phyloP scores from a whole-genome alignment of 148 eudicot species.

The Dianthus caryophyllus region DNA sequence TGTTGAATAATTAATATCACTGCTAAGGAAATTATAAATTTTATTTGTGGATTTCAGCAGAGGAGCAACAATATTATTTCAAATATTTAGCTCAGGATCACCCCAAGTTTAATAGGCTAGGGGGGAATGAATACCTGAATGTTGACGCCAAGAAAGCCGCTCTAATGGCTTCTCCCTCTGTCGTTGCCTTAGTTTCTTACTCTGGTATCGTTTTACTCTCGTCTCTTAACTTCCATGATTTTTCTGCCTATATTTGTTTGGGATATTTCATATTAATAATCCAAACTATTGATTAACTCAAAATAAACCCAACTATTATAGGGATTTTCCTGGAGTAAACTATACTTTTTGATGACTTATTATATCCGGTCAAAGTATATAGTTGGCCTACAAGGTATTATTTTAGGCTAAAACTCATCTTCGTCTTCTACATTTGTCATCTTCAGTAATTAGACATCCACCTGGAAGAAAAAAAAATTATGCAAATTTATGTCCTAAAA shows the following conservation, averaged over 20 bases:
- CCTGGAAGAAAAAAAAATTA: too few species aligned
- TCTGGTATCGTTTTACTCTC: not conserved
- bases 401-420: too few species aligned
- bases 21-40: not conserved
- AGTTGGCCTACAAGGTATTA: too few species aligned
- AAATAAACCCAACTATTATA: too few species aligned
- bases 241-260: not conserved
- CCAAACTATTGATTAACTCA: too few species aligned
- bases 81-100: not conserved
- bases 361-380: too few species aligned
- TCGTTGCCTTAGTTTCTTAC: conserved; percentile 16
- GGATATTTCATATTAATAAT: not conserved
- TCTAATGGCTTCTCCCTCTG: conserved; percentile 10
- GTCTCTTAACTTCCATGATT: not conserved
- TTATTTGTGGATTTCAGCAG: not conserved
- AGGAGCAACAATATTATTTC: not conserved
- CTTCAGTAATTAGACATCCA: too few species aligned
- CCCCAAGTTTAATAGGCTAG: not conserved
- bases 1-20: too few species aligned
- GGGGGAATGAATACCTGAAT: not conserved
- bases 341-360: too few species aligned
- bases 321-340: too few species aligned
- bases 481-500: too few species aligned
- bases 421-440: too few species aligned
- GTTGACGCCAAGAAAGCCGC: conserved; percentile 12